phyloP scores from a whole-genome alignment of 345 rosid genomes.

The Citrus glauca region DNA sequence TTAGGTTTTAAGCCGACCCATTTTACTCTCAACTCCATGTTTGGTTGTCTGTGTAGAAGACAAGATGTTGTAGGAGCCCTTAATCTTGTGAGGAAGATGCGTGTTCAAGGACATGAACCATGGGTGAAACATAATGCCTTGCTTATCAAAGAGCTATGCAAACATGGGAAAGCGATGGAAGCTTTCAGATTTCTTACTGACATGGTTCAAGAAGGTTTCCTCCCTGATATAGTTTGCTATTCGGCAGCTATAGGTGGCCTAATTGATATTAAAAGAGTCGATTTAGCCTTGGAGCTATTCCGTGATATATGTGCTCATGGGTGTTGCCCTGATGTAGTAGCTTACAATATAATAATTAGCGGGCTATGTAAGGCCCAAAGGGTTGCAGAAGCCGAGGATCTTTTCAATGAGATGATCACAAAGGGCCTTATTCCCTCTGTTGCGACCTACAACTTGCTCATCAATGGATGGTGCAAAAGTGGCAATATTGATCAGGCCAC shows the following conservation, averaged over 20 bases:
- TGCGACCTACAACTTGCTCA: constrained; percentile 65
- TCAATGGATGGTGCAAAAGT: constrained; percentile 83
- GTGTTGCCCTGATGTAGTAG: constrained; percentile 72
- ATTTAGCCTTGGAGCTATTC: constrained; percentile 67
- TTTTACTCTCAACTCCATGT: constrained; percentile 63
- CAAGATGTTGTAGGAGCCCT: constrained; percentile 57
- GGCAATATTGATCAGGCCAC: constrained; percentile 50
- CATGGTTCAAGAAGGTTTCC: constrained; percentile 72
- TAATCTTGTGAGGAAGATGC: constrained; percentile 61
- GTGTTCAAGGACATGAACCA: constrained; percentile 66
- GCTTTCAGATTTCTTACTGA: constrained; percentile 61
- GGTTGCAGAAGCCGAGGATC: constrained; percentile 53
- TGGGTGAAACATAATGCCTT: constrained; percentile 73
- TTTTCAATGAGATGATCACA: constrained; percentile 59
- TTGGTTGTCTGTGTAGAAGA: constrained; percentile 66
- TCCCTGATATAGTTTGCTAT: constrained; percentile 64
- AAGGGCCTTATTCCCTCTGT: constrained; percentile 73
- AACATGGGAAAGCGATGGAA: constrained; percentile 47
- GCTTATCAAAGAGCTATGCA: constrained; percentile 58
- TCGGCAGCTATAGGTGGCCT: constrained; percentile 75
- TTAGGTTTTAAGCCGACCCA: constrained; percentile 58
- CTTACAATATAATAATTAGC: constrained; percentile 66
- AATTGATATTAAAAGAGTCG: constrained; percentile 46
- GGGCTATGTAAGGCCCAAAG: constrained; percentile 65
- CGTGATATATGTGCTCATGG: constrained; percentile 49